Evolutionary conservation across 306 rosid genomes (phyloP), one percentile per base, ranked within the genome.

Genomic region (Pterocarpus macrocarpus): DNA sequence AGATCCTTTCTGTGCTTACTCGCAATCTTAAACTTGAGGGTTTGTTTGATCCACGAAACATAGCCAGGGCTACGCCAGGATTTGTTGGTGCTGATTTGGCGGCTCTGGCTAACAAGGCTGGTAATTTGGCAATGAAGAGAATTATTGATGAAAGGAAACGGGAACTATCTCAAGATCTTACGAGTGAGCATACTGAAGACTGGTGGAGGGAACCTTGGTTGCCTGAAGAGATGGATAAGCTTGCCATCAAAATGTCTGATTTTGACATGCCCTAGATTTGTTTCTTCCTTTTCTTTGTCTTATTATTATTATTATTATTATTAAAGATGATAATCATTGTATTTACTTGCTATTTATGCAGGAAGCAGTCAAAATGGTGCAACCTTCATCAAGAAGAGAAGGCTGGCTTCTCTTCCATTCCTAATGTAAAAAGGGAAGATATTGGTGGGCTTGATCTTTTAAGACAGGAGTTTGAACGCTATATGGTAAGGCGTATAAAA

Each of bases 31-130:
- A 77, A 64, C 80, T 92, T 58, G 97, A 92, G 59, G 98, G 97
- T 59, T 86, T 90, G 8, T 87, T 94, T 81, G 94, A 94, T 82
- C 89, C 91, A 73, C 77, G 10, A 3, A 88, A 91, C 81, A 88
- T 94, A 84, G 98, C 98, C 50, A 87, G 90, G 89, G 81, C 93
- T 2, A 92, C 97, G 0, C 87, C 98, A 82, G 98, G 97, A 66
- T 94, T 86, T 89, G 98, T 94, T 82, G 97, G 95, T 63, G 98
- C 97, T 75, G 98, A 94, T 86, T 89, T 94, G 89, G 77, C 75
- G 32, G 94, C 93, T 61, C 79, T 94, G 69, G 97, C 88, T n/a
- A 81, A 90, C 86, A 91, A 88, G 82, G 98, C 98, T 4, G 97
- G 97, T 81, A 90, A 89, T 65, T 81, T 90, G 76, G 94, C 98